These are phyloP conservation scores for Cotoneaster glaucophyllus DNA, from an alignment of 306 rosid genomes.

Conservation along the genomic window DNA sequence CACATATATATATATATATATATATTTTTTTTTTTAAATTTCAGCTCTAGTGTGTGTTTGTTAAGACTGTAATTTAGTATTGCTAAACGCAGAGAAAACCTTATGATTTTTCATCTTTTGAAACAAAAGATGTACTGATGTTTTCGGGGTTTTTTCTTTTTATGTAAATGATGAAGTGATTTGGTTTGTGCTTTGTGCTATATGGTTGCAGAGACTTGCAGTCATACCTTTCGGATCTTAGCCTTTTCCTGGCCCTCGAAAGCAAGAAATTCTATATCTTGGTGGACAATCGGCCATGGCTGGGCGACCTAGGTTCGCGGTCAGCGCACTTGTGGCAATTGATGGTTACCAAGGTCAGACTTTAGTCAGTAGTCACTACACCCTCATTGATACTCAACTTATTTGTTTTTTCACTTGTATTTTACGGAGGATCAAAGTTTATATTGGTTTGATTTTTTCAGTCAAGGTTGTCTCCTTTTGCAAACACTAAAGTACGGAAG, in stretches of 20 bases:
- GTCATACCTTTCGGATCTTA: conserved; percentile 86
- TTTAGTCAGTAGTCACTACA: background rate
- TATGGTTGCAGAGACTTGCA: conserved; percentile 80
- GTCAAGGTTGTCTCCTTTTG: conserved; percentile 98
- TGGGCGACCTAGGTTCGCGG: conserved; percentile 61
- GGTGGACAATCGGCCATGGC: conserved; percentile 96
- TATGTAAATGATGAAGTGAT: conserved; percentile 7
- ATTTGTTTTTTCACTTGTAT: background rate
- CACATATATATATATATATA: too few species aligned
- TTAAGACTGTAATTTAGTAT: background rate
- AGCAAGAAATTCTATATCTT: conserved; percentile 68
- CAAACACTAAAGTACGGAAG: conserved; percentile 55
- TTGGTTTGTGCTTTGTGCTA: conserved; percentile 8
- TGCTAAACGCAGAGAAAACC: background rate
- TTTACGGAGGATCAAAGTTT: background rate
- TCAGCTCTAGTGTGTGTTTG: background rate
- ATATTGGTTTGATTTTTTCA: conserved; percentile 22
- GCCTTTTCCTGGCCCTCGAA: conserved; percentile 67
- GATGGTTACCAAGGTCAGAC: conserved; percentile 88
- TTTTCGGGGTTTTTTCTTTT: background rate
- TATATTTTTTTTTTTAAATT: background rate
- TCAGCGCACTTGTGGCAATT: conserved; percentile 89
- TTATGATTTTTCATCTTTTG: background rate
- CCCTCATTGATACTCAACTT: background rate
- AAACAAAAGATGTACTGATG: background rate